phyloP scores from a whole-genome alignment of 1,284 basidiomycete species.

The Rhodotorula sp. region DNA sequence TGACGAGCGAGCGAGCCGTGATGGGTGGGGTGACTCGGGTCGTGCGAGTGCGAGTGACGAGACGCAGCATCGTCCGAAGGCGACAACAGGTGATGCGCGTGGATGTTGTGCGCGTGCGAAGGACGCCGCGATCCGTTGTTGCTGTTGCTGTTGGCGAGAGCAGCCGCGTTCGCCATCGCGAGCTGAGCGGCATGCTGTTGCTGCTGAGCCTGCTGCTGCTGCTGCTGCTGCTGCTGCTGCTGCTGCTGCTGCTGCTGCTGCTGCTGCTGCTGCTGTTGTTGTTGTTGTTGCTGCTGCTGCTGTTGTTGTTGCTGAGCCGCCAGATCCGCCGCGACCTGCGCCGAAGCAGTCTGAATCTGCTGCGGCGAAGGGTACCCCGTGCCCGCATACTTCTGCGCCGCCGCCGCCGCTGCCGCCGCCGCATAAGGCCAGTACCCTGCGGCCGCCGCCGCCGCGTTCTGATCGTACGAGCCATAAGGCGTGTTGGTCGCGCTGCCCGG shows the following conservation, averaged over 20 bases:
- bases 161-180: conserved; percentile 9
- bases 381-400: conserved; percentile 7
- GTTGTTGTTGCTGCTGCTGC: conserved; percentile 4
- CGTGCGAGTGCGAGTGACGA: conserved; percentile 41
- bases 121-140: conserved; percentile 6
- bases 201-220: neutral
- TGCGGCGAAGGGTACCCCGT: conserved; percentile 14
- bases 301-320: conserved; percentile 4
- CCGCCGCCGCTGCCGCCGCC: conserved; percentile 1
- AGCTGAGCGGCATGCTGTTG: conserved; percentile 1
- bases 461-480: conserved; percentile 35
- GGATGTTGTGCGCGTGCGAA: conserved; percentile 6
- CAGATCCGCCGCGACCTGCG: neutral
- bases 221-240: neutral
- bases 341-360: neutral
- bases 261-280: conserved; percentile 3
- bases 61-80: conserved; percentile 25
- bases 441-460: conserved; percentile 10
- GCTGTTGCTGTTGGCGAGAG: neutral
- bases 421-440: conserved; percentile 13
- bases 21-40: conserved; percentile 38
- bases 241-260: conserved; percentile 4
- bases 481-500: conserved; percentile 25
- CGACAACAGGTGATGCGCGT: conserved; percentile 10
- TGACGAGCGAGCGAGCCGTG: conserved; percentile 37